Evolutionary conservation across 129 eudicot genomes (phyloP), one percentile per base, ranked within the genome.

Genomic region (Centaurea solstitialis): DNA sequence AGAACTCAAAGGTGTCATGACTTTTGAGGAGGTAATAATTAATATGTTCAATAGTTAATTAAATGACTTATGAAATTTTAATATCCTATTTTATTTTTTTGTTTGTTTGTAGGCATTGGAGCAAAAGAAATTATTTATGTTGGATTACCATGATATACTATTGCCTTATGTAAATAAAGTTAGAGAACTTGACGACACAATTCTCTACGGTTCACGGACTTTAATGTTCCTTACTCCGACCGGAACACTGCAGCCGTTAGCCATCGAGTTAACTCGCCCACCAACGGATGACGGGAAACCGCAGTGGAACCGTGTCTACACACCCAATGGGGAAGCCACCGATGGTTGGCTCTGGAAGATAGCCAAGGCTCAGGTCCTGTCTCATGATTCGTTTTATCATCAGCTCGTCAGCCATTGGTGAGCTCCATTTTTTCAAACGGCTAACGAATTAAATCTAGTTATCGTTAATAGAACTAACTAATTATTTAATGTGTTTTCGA

Each of bases 211-310:
- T 59, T 90, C 97, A 9, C 79, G 93, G 66, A 83, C 93, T 43
- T 43, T 43, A 43, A 43, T 43, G 53, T 9, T 47, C 6, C 59
- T 47, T 87, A 89, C 50, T 90, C 87, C 82, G 80, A 87, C 2
- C 80, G 90, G 91, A 21, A 88, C 90, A 4, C 76, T 93, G 70
- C 72, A 80, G 64, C 97, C 95, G 1, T 9, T 93, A 35, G 97
- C 93, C 38, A 88, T 93, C 22, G 97, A 93, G 88, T 79, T 93
- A 37, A 85, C 89, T 76, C 81, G 97, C 21, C 97, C 97, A 22
- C 90, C 91, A 0, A 12, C 59, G 6, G 59, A 72, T 3, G 84
- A 87, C 9, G 95, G 73, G 1, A 90, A 88, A 79, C 90, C 93
- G 6, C 89, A 86, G 20, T 90, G 97, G 97, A 93, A 76, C 81